Conservation (phyloP, 2,329 filamentous ascomycete genomes). For the Scedosporium boydii region DNA sequence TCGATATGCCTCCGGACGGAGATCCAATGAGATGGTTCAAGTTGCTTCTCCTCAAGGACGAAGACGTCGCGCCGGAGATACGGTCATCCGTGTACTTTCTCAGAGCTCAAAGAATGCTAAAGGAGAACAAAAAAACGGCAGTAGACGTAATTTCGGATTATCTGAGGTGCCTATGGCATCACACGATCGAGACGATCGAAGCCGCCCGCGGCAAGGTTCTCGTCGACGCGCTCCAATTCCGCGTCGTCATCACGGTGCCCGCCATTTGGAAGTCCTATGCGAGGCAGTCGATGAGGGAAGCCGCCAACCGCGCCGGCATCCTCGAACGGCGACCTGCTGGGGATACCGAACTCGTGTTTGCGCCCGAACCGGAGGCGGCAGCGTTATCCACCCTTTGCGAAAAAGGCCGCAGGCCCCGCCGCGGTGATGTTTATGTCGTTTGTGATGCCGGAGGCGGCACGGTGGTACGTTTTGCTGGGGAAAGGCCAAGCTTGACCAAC, state of each 20-base stretch:
- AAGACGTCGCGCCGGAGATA: constrained; percentile 18
- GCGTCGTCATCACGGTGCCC: constrained; percentile 32
- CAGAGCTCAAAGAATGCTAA: not conserved
- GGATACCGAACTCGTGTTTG: constrained; percentile 21
- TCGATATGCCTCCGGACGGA: constrained; percentile 14
- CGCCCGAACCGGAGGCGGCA: constrained; percentile 36
- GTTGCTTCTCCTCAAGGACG: constrained; percentile 23
- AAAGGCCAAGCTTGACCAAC: too few species aligned
- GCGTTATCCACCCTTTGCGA: constrained; percentile 26
- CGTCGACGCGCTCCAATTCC: constrained; percentile 16
- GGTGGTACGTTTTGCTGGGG: not conserved
- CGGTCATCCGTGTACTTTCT: constrained; percentile 13
- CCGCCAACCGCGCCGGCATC: constrained; percentile 25
- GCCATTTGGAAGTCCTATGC: constrained; percentile 35
- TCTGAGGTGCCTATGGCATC: constrained; percentile 23
- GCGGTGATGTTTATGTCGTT: constrained; percentile 17
- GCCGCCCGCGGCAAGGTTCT: constrained; percentile 13
- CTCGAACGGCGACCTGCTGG: constrained; percentile 16
- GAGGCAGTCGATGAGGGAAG: constrained; percentile 24
- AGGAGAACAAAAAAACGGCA: constrained; percentile 10
- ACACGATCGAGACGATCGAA: constrained; percentile 17
- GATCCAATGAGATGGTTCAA: constrained; percentile 30
- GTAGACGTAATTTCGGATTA: constrained; percentile 22
- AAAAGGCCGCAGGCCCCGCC: constrained; percentile 12
- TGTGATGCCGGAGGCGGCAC: constrained; percentile 26